Evolutionary conservation across 495 filamentous ascomycete genomes (phyloP), one percentile per base, ranked within the genome.

Genomic region (Aspergillus avenaceus): DNA sequence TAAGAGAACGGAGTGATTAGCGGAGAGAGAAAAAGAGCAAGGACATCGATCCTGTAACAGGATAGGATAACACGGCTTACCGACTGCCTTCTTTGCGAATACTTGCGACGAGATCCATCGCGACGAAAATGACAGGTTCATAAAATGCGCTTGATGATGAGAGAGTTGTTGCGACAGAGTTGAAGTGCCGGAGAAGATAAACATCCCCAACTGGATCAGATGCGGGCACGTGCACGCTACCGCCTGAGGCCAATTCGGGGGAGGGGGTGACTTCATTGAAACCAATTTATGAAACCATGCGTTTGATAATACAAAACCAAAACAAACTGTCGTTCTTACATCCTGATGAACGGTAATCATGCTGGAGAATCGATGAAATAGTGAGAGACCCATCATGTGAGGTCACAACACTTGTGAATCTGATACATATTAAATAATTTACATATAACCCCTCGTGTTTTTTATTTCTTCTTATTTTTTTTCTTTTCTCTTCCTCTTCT

Each of bases 51-150:
- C n/a, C n/a, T n/a, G n/a, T n/a, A n/a, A n/a, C n/a, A 19, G 9
- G 8, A 18, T 22, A 26, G 16, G 4, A n/a, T 21, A 21, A 13
- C 8, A 19, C 21, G 36, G 54, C 68, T 50, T 62, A 83, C 81
- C 81, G 88, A 45, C 90, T 96, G 54, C 92, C 91, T 65, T 89
- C 84, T 73, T 98, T 97, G 55, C 91, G 87, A 42, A 98, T 83
- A 18, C 88, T 84, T 24, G 92, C 89, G 43, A 98, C 82, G 45
- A 98, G 83, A 80, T 98, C 93, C 93, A 98, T 98, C 43, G 37
- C 69, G 51, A 19, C 13, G 18, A 8, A 24, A n/a, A 13, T 8
- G 36, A 21, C 3, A 29, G 26, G 3, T 36, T 34, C 21, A 41
- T 12, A 28, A 23, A 12, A 32, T 4, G 18, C 23, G 18, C 29